Base-by-base conservation (phyloP, 2,329 filamentous ascomycete species). In the Trichoderma lentiforme region DNA sequence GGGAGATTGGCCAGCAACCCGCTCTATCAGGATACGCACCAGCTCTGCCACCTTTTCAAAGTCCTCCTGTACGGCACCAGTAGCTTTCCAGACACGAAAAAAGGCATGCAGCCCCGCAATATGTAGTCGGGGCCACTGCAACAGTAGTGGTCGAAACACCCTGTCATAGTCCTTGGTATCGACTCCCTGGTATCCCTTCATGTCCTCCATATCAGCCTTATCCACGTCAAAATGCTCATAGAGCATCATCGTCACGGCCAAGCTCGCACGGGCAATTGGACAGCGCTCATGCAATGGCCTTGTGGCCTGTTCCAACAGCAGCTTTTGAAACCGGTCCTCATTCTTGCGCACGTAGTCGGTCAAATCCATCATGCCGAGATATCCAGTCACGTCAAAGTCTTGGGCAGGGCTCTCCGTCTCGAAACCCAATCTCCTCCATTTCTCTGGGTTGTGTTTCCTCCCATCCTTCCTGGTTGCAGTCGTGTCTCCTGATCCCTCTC, bases 181-280 rank as follows among this genome's bases (percentile, higher is more conserved):
- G 64, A 94, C 82, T 11, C 90, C 86, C 74, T 94, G 88, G 77
- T 95, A 94, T 26, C 88, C 90, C 80, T 93, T 92, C 15, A 89
- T 86, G 77, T 97, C 94, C 74, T 95, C 92, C 65, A 92, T 83
- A 66, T 97, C 94, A 4, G 90, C 88, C 80, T 91, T 93, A 76
- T 97, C 94, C 51, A 98, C 92, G 73, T 97, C 94, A 77, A 99
- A 99, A 81, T 98, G 94, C 76, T 98, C 94, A 81, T 96, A 98
- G 3, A 99, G 84, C 47, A 97, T 93, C 76, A 92, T 88, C 1
- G 95, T 98, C 47, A 98, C 90, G 0, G 94, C 91, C 74, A 98
- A 84, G 77, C 94, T 97, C 12, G 94, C 93, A 71, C 93, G 89
- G 4, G 95, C 94, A 74, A 99, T 87, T 1, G 96, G 96, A 80